A percentile compares a stretch with the other conserved stretches of the same genome.
Conservation (phyloP, 805 yeast genomes). For the Yarrowia phangngaensis region DNA sequence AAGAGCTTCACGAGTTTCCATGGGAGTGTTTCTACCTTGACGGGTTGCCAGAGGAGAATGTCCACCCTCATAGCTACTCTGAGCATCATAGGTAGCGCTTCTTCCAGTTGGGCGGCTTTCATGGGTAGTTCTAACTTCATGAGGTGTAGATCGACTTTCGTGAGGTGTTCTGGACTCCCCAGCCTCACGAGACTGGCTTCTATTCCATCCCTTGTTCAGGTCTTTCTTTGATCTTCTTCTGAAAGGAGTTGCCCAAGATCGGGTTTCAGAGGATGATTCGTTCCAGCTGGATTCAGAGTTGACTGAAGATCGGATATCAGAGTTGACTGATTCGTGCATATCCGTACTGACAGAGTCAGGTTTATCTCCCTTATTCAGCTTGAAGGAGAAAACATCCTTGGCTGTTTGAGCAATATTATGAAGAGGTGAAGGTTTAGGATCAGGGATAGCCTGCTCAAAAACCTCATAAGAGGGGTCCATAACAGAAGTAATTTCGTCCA, state of each 20-base stretch:
- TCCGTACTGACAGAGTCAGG: too few species aligned
- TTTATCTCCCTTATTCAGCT: too few species aligned
- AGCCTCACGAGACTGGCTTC: slow-evolving; percentile 25
- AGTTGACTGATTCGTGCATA: background rate
- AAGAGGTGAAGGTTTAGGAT: slow-evolving; percentile 21
- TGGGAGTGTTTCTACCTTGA: too few species aligned
- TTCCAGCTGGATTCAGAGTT: slow-evolving; percentile 20
- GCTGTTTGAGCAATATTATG: slow-evolving; percentile 24
- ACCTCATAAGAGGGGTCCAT: slow-evolving; percentile 31
- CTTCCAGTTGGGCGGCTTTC: too few species aligned
- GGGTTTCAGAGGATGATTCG: slow-evolving; percentile 1
- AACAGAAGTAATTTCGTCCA: slow-evolving; percentile 29
- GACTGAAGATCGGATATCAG: slow-evolving; percentile 7
- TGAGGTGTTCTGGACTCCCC: slow-evolving; percentile 12
- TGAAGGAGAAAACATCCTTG: slow-evolving; percentile 19
- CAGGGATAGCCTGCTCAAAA: slow-evolving; percentile 29
- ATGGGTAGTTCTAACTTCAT: slow-evolving; percentile 24
- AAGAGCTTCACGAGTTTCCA: slow-evolving; percentile 14
- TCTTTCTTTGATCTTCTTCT: slow-evolving; percentile 41
- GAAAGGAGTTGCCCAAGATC: slow-evolving; percentile 47
- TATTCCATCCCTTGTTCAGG: slow-evolving; percentile 33
- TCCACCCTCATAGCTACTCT: too few species aligned
- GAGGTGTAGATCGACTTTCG: slow-evolving; percentile 5
- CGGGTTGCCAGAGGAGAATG: too few species aligned
- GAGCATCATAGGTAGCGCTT: too few species aligned